Base-by-base conservation (phyloP, 306 rosid genomes). In the Rosa persica region DNA sequence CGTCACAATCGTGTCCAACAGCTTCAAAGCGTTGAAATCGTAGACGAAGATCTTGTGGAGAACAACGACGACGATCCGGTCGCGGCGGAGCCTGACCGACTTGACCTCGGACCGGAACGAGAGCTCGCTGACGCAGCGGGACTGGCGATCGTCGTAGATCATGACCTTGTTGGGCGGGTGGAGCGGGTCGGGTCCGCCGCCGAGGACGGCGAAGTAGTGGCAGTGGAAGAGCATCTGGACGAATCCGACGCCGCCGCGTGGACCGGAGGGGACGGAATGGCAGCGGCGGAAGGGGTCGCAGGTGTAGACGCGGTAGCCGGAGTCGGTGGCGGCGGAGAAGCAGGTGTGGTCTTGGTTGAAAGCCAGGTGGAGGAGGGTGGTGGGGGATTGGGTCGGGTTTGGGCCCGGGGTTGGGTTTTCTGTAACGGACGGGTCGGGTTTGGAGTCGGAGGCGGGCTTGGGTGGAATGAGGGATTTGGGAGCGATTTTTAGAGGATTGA, bases 231-330 rank as follows among this genome's bases (percentile, higher is more conserved):
- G 87, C 96, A 91, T 88, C 72, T 86, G 89, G 8, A 91, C 93
- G 23, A 80, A 57, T 3, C 89, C 88, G 57, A 89, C 73, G n/a
- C 92, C 91, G 19, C 93, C 94, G 9, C 74, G 80, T 6, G 81
- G 69, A 23, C 79, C 87, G 57, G 86, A 85, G 23, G 70, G 6
- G 27, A 36, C 20, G 69, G 76, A 60, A 30, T 62, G 76, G 68
- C 40, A 13, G 0, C 89, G 94, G 8, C 89, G 83, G 77, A 89
- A 86, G 8, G 94, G 98, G 70, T 93, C 94, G 81, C 98, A 93
- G 83, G 84, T 77, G 89, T 74, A 91, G 79, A 89, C 80, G 1
- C 86, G 89, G 89, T 91, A 89, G 43, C 98, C 98, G 16, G 54
- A 46, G 74, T 83, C 88, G 57, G 94, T 93, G 78, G 88, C 94